Percentiles rank a stretch among this genome's conserved stretches.
Evolutionary conservation across 768 basidiomycete genomes (phyloP).

Genomic region (Suillus cothurnatus): DNA sequence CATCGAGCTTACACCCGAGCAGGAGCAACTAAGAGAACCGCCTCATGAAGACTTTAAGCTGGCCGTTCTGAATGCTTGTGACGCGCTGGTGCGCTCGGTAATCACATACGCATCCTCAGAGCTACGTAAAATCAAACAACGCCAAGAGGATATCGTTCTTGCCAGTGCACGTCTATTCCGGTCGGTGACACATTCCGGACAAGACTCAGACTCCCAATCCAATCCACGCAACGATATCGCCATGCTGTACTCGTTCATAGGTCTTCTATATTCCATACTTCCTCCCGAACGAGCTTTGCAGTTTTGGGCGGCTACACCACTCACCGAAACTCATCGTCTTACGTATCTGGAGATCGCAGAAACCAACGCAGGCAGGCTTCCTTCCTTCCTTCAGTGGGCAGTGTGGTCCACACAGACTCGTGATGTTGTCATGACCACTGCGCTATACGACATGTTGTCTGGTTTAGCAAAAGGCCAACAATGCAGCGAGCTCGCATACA

Average conservation of each 20-base stretch:
- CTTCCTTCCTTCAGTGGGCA: constrained; percentile 87
- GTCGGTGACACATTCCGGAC: constrained; percentile 44
- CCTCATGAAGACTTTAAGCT: constrained; percentile 47
- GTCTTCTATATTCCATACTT: constrained; percentile 73
- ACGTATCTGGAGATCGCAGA: constrained; percentile 65
- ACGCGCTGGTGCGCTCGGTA: constrained; percentile 68
- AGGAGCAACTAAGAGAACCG: constrained; percentile 40
- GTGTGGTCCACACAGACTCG: constrained; percentile 81
- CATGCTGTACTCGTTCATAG: constrained; percentile 80
- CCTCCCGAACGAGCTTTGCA: constrained; percentile 78
- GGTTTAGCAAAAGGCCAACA: constrained; percentile 84
- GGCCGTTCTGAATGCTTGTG: constrained; percentile 66
- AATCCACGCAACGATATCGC: constrained; percentile 83
- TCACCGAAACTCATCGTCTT: constrained; percentile 39
- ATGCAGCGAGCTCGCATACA: constrained; percentile 85
- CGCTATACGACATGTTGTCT: constrained; percentile 86
- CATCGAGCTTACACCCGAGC: constrained; percentile 40
- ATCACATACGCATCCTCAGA: constrained; percentile 81
- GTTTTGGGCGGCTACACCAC: constrained; percentile 77
- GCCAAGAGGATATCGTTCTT: constrained; percentile 83
- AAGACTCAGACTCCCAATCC: constrained; percentile 43
- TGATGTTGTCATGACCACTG: constrained; percentile 72
- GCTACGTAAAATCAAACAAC: constrained; percentile 82
- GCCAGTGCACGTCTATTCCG: constrained; percentile 59
- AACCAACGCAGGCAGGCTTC: constrained; percentile 61